Conservation (phyloP, 257 asterid species). For the Lithospermum erythrorhizon region DNA sequence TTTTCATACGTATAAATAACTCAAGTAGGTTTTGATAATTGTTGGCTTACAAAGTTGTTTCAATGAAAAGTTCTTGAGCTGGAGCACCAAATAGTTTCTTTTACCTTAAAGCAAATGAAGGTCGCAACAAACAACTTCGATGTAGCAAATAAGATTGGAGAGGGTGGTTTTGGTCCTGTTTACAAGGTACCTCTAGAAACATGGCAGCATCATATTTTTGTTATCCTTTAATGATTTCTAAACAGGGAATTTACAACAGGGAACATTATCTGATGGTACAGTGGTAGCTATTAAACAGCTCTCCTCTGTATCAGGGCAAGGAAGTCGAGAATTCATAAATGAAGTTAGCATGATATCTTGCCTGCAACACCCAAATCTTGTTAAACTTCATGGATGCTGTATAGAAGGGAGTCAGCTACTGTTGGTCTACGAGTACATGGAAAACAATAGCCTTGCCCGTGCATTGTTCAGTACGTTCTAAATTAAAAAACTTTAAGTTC, state of each 20-base stretch:
- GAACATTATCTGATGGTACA: background rate
- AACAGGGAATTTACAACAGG: background rate
- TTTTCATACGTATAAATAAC: too few relatives aligned
- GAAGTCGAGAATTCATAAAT: constrained; percentile 2
- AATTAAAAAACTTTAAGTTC: background rate
- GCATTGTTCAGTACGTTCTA: constrained; percentile 11
- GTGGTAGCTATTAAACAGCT: constrained; percentile 5
- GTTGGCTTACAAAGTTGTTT: background rate
- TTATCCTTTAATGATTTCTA: background rate
- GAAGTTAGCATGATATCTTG: constrained; percentile 2
- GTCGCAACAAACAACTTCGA: constrained; percentile 12
- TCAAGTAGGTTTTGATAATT: too few relatives aligned
- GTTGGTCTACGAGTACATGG: constrained; percentile 16
- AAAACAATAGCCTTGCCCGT: constrained; percentile 11
- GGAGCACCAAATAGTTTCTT: background rate
- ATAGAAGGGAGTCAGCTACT: constrained; percentile 12
- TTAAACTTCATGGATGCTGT: constrained; percentile 3
- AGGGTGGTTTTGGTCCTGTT: constrained; percentile 16
- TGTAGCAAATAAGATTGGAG: constrained; percentile 10
- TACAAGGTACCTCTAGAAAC: constrained; percentile 6
- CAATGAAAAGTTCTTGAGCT: background rate
- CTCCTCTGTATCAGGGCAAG: constrained; percentile 5
- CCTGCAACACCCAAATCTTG: constrained; percentile 8
- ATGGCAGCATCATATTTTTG: background rate
- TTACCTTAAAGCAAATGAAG: constrained; percentile 7